Evolutionary conservation across 345 rosid genomes (phyloP).

Genomic region (Ailanthus altissimus): DNA sequence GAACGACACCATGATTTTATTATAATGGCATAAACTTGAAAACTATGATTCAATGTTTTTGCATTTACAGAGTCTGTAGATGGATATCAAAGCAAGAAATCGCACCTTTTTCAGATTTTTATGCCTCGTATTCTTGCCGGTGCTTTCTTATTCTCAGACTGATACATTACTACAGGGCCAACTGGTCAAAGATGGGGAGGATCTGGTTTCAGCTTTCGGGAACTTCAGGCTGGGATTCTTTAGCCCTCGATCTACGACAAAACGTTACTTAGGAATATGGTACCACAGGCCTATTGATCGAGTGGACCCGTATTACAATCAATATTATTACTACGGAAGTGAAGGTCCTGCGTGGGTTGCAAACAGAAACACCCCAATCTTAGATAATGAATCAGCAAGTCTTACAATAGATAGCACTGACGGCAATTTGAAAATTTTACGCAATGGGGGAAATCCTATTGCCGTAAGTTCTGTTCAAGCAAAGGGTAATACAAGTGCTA

Average conservation of each 20-base stretch:
- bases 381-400: background rate
- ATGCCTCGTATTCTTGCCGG: background rate
- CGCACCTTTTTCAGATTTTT: too few relatives aligned
- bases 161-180: constrained; percentile 24
- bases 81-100: too few relatives aligned
- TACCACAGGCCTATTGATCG: background rate
- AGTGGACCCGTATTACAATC: too few relatives aligned
- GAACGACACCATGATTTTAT: too few relatives aligned
- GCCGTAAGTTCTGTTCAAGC: constrained; percentile 18
- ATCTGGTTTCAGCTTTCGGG: constrained; percentile 14
- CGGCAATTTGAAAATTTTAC: constrained; percentile 13
- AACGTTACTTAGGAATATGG: constrained; percentile 17
- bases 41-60: too few relatives aligned
- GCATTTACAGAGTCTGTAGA: too few relatives aligned
- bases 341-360: constrained; percentile 22
- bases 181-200: background rate
- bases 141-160: background rate
- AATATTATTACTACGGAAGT: too few relatives aligned
- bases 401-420: background rate
- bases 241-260: background rate
- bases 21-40: too few relatives aligned
- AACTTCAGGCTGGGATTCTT: constrained; percentile 18
- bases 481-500: too few relatives aligned
- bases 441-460: background rate
- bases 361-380: constrained; percentile 14